Evolutionary conservation across 352 stramenopile genomes (phyloP).

Genomic region (Phytophthora vignae): DNA sequence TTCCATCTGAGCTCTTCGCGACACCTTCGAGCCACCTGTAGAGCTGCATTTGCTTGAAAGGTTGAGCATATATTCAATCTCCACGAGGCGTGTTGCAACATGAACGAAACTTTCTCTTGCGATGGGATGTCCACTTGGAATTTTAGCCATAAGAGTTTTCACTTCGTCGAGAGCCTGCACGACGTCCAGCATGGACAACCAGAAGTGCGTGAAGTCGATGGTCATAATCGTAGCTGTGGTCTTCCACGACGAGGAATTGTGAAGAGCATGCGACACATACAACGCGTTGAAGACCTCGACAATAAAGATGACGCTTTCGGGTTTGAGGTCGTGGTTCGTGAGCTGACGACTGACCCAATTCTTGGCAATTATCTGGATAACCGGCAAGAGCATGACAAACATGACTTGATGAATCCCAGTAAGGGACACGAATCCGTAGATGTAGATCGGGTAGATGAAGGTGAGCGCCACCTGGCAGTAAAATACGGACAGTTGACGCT

Average conservation of each 20-base stretch:
- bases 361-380: slow-evolving; percentile 54
- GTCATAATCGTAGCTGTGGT: slow-evolving; percentile 11
- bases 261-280: slow-evolving; percentile 44
- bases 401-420: slow-evolving; percentile 22
- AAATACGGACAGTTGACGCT: slow-evolving; percentile 26
- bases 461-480: slow-evolving; percentile 27
- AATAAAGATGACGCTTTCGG: slow-evolving; percentile 60
- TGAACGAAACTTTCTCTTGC: slow-evolving; percentile 18
- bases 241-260: background rate
- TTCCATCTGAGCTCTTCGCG: slow-evolving; percentile 12
- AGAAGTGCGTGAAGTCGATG: background rate
- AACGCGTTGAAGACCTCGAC: slow-evolving; percentile 63
- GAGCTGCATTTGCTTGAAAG: background rate
- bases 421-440: slow-evolving; percentile 43
- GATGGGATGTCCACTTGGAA: slow-evolving; percentile 7
- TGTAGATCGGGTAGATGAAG: slow-evolving; percentile 59
- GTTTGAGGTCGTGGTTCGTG: slow-evolving; percentile 36
- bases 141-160: slow-evolving; percentile 18
- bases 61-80: slow-evolving; percentile 1
- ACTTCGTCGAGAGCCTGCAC: background rate
- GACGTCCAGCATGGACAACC: slow-evolving; percentile 7
- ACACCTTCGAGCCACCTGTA: background rate
- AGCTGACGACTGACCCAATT: slow-evolving; percentile 44
- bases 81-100: slow-evolving; percentile 13
- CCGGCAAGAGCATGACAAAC: slow-evolving; percentile 45